Base-by-base conservation (phyloP, 129 eudicot species). In the Erigeron canadensis region DNA sequence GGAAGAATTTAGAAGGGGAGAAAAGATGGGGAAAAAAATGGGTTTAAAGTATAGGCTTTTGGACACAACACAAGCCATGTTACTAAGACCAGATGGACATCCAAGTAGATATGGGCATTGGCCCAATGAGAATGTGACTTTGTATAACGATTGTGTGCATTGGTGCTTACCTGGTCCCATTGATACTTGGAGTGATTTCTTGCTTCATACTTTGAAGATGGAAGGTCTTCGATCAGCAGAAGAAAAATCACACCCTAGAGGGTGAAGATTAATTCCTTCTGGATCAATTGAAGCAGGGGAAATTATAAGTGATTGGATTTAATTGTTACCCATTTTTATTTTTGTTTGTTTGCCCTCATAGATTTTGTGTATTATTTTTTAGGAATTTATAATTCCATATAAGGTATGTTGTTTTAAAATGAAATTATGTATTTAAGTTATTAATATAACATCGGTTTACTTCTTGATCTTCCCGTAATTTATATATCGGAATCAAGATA, bases 131-230 rank as follows among this genome's bases (percentile, higher is more conserved):
- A 88, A 84, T 69, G 87, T 76, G 69, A 80, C 94, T 3, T 46
- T 84, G 62, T 81, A 82, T 43, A 86, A 86, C 71, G 97, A 91
- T 59, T 91, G 97, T 78, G 91, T 88, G 41, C 95, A 87, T 75
- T 91, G 97, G 97, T 91, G 97, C 57, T 76, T 91, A 79, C 96
- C 97, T 23, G 97, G 97, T 21, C 96, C 97, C 17, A 84, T 91
- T 81, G 97, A 91, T 78, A 76, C 87, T 67, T 91, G 97, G 97
- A 81, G 82, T 65, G 94, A 88, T 69, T 80, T 91, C 81, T 74
- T 91, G 80, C 85, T 81, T 42, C 96, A 91, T 67, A 79, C 89
- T 66, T 66, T 91, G 60, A 88, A 83, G 84, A 84, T 74, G 79
- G 96, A 86, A 77, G 88, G 90, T 41, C 61, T 77, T 70, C 83